Evolutionary conservation across 345 rosid species (phyloP).

Genomic region (Ceriops zippeliana): DNA sequence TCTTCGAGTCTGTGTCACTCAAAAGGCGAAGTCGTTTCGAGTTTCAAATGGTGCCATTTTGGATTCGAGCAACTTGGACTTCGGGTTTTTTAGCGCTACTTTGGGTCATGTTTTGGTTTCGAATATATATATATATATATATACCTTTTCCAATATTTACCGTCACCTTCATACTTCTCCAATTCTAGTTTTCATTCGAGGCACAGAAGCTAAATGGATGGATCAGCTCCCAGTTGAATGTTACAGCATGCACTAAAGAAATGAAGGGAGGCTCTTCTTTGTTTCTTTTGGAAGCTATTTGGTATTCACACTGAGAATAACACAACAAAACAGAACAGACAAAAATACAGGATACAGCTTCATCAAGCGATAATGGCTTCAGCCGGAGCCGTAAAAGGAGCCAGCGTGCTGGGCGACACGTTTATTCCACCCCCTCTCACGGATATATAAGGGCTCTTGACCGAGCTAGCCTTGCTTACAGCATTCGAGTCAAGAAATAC

Average conservation of each 20-base stretch:
- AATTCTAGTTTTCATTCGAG: constrained; percentile 15
- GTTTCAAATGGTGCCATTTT: no score
- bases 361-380: constrained; percentile 39
- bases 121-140: no score
- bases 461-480: constrained; percentile 49
- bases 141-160: constrained; percentile 7
- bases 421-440: constrained; percentile 70
- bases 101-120: no score
- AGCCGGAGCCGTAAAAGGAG: constrained; percentile 51
- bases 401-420: constrained; percentile 49
- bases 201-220: constrained; percentile 34
- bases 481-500: constrained; percentile 72
- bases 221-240: constrained; percentile 35
- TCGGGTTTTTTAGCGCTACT: no score
- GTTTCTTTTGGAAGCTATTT: constrained; percentile 31
- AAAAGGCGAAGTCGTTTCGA: no score
- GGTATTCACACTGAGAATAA: constrained; percentile 42
- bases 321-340: constrained; percentile 16
- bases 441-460: constrained; percentile 43
- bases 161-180: constrained; percentile 35
- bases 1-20: no score
- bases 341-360: constrained; percentile 14
- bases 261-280: constrained; percentile 36
- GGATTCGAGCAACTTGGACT: no score
- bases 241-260: constrained; percentile 58